A percentile compares a stretch with the other conserved stretches of the same genome.
Evolutionary conservation across 192 early-diverging fungal species (phyloP).

Genomic region (Coemansia sp.): DNA sequence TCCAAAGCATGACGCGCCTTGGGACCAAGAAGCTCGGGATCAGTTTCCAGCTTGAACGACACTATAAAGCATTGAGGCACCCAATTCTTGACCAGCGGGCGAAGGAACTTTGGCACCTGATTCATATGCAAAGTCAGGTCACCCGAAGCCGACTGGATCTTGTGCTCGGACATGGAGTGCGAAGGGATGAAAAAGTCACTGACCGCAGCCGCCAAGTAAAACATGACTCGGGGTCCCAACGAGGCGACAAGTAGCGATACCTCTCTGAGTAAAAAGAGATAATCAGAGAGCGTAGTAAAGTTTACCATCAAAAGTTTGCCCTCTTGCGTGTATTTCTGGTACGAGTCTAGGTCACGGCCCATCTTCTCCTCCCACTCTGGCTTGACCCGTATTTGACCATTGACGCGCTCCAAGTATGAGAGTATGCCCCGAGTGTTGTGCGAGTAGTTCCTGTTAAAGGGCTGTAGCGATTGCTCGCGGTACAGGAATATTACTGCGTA

Average conservation of each 20-base stretch:
- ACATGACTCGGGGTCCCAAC: slow-evolving; percentile 78
- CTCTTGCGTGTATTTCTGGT: slow-evolving; percentile 60
- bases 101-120: slow-evolving; percentile 96
- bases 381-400: slow-evolving; percentile 68
- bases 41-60: slow-evolving; percentile 99
- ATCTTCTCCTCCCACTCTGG: slow-evolving; percentile 71
- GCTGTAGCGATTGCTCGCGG: slow-evolving; percentile 90
- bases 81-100: slow-evolving; percentile 94
- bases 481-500: slow-evolving; percentile 98
- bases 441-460: slow-evolving; percentile 90
- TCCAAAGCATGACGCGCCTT: slow-evolving; percentile 81
- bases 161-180: slow-evolving; percentile 94
- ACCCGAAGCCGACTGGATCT: slow-evolving; percentile 93
- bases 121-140: slow-evolving; percentile 87
- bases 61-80: slow-evolving; percentile 85
- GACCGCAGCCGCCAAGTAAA: slow-evolving; percentile 97
- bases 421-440: slow-evolving; percentile 78
- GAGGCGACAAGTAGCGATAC: slow-evolving; percentile 69
- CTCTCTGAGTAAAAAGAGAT: slow-evolving; percentile 85
- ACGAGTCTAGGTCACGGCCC: slow-evolving; percentile 63
- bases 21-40: slow-evolving; percentile 72
- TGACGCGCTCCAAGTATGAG: slow-evolving; percentile 72
- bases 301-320: slow-evolving; percentile 75
- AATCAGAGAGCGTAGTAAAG: slow-evolving; percentile 92
- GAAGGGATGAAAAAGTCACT: slow-evolving; percentile 97